These are phyloP conservation scores for Taphrina communis DNA, from an alignment of 1,139 yeast genomes.

Conservation along the genomic window DNA sequence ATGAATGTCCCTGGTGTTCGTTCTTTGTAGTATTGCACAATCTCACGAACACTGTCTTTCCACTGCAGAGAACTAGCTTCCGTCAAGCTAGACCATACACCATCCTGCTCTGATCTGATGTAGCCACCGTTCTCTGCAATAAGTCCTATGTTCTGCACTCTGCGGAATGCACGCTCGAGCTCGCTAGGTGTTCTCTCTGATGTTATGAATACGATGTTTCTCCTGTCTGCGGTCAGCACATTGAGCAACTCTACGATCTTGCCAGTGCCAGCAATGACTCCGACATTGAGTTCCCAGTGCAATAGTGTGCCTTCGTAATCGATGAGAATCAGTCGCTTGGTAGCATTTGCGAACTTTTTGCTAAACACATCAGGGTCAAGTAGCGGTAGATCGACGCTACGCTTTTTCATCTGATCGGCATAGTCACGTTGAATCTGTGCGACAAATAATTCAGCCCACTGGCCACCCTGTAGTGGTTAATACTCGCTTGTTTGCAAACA, in stretches of 20 bases:
- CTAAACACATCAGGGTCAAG: conserved; percentile 47
- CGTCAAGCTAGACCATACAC: conserved; percentile 70
- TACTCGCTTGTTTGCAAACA: neutral
- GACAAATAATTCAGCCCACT: conserved; percentile 73
- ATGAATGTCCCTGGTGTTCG: conserved; percentile 79
- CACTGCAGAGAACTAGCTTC: conserved; percentile 62
- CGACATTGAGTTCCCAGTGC: conserved; percentile 44
- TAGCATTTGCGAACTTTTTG: conserved; percentile 47
- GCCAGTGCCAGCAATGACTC: conserved; percentile 50
- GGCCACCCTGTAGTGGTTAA: conserved; percentile 55
- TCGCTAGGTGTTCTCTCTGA: conserved; percentile 43
- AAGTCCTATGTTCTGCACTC: conserved; percentile 73
- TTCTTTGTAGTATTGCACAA: conserved; percentile 72
- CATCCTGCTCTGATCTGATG: conserved; percentile 42
- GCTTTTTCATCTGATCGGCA: conserved; percentile 61
- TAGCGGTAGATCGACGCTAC: conserved; percentile 50
- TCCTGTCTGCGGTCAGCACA: conserved; percentile 59
- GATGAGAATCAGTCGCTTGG: conserved; percentile 51
- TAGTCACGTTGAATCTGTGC: conserved; percentile 65
- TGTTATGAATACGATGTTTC: conserved; percentile 73
- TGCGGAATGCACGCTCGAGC: conserved; percentile 65
- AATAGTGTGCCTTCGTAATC: conserved; percentile 46
- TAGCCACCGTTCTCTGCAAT: conserved; percentile 90
- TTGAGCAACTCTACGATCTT: conserved; percentile 53
- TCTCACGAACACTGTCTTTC: conserved; percentile 65